Evolutionary conservation across 805 yeast genomes (phyloP).

Genomic region (Torulaspora microellipsoides): DNA sequence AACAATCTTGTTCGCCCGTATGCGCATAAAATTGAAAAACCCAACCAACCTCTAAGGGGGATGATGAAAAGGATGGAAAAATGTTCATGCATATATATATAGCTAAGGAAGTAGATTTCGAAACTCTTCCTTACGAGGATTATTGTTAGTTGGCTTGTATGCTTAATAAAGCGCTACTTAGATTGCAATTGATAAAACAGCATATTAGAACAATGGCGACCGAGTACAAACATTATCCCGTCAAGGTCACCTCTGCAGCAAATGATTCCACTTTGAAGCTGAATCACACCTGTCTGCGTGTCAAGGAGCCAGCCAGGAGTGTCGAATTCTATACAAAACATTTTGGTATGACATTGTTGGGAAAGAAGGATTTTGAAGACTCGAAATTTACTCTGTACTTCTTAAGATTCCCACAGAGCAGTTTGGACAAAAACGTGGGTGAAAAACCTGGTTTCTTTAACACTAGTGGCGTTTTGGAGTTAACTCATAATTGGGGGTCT

Average conservation of each 20-base stretch:
- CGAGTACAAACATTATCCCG: conserved; percentile 12
- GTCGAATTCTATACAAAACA: conserved; percentile 66
- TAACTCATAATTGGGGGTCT: conserved; percentile 75
- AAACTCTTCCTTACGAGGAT: too few relatives aligned
- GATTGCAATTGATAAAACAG: conserved; percentile 1
- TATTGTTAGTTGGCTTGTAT: background rate
- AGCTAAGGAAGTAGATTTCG: too few relatives aligned
- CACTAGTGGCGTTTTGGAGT: conserved; percentile 66
- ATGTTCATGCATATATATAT: background rate
- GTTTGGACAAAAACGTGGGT: conserved; percentile 37
- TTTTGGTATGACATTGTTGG: conserved; percentile 67
- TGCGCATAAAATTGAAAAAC: too few relatives aligned
- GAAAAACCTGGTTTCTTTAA: conserved; percentile 34
- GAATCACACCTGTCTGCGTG: conserved; percentile 75
- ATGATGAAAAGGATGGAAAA: too few relatives aligned
- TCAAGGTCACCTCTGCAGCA: conserved; percentile 21
- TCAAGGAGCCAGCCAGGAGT: conserved; percentile 73
- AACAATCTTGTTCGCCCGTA: too few relatives aligned
- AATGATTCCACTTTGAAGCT: conserved; percentile 32
- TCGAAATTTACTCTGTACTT: conserved; percentile 63
- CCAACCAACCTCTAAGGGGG: too few relatives aligned
- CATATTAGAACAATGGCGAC: conserved; percentile 17
- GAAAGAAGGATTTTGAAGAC: conserved; percentile 48
- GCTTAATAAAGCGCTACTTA: conserved; percentile 1
- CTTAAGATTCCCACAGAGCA: conserved; percentile 43